Evolutionary conservation across 345 rosid species (phyloP).

Genomic region (Eucalyptus sp.): DNA sequence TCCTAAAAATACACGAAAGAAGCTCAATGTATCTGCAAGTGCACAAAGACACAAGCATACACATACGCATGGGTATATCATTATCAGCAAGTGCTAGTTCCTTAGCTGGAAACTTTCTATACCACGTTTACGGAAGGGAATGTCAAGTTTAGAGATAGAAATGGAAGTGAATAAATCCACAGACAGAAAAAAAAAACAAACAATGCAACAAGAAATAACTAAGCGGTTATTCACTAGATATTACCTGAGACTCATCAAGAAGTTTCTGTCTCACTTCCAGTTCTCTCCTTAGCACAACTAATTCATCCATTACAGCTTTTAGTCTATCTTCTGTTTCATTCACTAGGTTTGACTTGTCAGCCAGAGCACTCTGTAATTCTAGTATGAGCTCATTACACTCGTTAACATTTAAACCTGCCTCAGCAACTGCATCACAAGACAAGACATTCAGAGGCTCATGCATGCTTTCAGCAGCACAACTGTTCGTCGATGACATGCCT

Average conservation of each 20-base stretch:
- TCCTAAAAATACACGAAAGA: background rate
- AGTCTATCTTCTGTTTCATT: conserved; percentile 61
- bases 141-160: background rate
- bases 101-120: background rate
- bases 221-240: background rate
- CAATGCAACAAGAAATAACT: background rate
- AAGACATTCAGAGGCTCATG: conserved; percentile 27
- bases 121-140: background rate
- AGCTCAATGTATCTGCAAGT: background rate
- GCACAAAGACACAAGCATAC: background rate
- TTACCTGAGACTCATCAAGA: conserved; percentile 97
- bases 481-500: conserved; percentile 62
- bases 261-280: conserved; percentile 69
- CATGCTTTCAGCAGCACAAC: conserved; percentile 89
- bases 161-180: background rate
- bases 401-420: conserved; percentile 24
- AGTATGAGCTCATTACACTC: conserved; percentile 19
- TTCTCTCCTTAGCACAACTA: conserved; percentile 49
- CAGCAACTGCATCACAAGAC: conserved; percentile 29
- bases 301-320: conserved; percentile 64
- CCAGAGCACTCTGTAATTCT: conserved; percentile 47
- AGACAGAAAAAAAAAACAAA: background rate
- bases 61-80: background rate
- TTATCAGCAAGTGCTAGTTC: background rate
- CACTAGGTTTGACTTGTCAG: conserved; percentile 46